Percentiles rank a stretch among this genome's conserved stretches.
Conservation (phyloP, 768 basidiomycete genomes). For the Mycena haematopus region DNA sequence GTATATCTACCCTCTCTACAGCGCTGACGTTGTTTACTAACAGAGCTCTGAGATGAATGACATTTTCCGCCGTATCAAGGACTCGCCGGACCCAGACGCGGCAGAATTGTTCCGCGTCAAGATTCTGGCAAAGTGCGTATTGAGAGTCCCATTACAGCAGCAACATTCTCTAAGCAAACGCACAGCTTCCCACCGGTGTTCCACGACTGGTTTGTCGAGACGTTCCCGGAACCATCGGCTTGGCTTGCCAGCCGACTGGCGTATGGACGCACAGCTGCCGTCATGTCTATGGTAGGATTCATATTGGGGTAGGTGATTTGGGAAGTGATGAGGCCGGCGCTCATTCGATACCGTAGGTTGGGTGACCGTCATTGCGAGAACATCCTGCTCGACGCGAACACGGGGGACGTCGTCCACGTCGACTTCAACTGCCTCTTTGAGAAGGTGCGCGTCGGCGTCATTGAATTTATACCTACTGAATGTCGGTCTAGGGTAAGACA, state of each 20-base stretch:
- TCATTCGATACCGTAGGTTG: slow-evolving; percentile 56
- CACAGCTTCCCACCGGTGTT: slow-evolving; percentile 85
- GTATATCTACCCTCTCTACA: not conserved
- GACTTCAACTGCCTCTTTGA: slow-evolving; percentile 99
- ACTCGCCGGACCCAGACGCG: slow-evolving; percentile 53
- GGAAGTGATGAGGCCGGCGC: not conserved
- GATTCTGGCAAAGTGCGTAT: slow-evolving; percentile 62
- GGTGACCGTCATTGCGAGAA: slow-evolving; percentile 98
- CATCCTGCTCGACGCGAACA: slow-evolving; percentile 87
- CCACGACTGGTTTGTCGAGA: slow-evolving; percentile 97
- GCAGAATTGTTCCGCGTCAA: slow-evolving; percentile 57
- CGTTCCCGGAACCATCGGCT: slow-evolving; percentile 94
- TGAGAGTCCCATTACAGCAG: not conserved
- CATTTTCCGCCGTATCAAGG: slow-evolving; percentile 58
- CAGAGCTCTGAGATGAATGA: slow-evolving; percentile 56
- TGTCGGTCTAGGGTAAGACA: slow-evolving; percentile 68
- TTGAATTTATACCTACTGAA: not conserved
- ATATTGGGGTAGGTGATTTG: slow-evolving; percentile 78
- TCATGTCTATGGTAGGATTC: slow-evolving; percentile 99
- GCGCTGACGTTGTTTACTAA: slow-evolving; percentile 4
- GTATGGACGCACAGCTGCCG: slow-evolving; percentile 90
- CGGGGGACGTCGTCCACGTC: slow-evolving; percentile 93
- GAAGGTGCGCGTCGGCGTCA: slow-evolving; percentile 61
- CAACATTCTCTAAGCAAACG: not conserved
- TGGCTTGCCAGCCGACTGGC: slow-evolving; percentile 91